Evolutionary conservation across 2,329 filamentous ascomycete species (phyloP).

Genomic region (Aspergillus bombycis): DNA sequence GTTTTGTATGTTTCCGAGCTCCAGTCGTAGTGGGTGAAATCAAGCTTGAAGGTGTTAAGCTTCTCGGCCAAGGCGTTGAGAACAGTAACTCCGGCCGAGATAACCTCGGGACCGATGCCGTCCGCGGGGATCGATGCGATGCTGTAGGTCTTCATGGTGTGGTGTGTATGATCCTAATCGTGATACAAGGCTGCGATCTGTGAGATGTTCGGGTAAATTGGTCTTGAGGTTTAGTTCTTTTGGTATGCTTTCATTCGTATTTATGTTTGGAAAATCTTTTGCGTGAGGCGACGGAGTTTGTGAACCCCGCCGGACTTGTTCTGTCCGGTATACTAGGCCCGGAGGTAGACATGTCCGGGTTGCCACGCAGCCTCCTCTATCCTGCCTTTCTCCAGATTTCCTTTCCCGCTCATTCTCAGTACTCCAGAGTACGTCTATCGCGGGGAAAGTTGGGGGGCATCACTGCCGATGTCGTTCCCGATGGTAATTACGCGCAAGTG

Average conservation of each 20-base stretch:
- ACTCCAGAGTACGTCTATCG: not conserved
- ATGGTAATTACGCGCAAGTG: not conserved
- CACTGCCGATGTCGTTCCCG: not conserved
- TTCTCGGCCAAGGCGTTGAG: slow-evolving; percentile 50
- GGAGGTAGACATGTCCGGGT: not conserved
- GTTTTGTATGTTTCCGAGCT: slow-evolving; percentile 68
- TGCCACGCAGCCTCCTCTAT: not conserved
- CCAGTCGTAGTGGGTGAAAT: slow-evolving; percentile 69
- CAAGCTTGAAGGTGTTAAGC: slow-evolving; percentile 60
- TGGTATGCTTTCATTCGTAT: not conserved
- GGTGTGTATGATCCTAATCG: not conserved
- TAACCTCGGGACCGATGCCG: slow-evolving; percentile 71
- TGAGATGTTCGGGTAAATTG: not conserved
- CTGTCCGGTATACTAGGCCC: not conserved
- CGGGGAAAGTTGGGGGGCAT: not conserved
- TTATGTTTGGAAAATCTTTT: not conserved
- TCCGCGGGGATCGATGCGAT: slow-evolving; percentile 71
- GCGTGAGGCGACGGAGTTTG: not conserved
- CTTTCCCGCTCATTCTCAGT: not conserved
- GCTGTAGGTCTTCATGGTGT: slow-evolving; percentile 39
- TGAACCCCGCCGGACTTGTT: slow-evolving; percentile 1
- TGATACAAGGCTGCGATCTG: not conserved
- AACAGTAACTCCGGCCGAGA: slow-evolving; percentile 65
- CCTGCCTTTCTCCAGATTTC: not conserved
- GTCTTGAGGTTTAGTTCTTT: not conserved